These are phyloP conservation scores for Nemania serpens DNA, from an alignment of 2,329 filamentous ascomycete species.

Conservation along the genomic window DNA sequence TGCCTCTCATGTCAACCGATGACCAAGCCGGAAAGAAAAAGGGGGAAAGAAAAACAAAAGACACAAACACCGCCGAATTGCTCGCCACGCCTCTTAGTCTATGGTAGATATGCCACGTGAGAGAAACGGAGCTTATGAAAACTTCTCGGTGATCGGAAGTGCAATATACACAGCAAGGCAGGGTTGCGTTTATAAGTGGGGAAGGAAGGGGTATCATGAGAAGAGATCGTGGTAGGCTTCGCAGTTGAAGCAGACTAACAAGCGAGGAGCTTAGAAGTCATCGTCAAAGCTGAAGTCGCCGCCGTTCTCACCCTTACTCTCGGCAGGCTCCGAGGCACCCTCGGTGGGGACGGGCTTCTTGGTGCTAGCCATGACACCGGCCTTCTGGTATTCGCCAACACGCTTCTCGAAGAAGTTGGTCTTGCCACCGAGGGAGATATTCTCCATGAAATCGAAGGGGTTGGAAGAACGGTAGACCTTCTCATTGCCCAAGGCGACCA, in stretches of 20 bases:
- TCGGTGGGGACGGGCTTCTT: slow-evolving; percentile 64
- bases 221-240: slow-evolving; percentile 2
- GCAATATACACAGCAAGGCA: slow-evolving; percentile 22
- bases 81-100: slow-evolving; percentile 27
- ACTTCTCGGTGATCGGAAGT: slow-evolving; percentile 4
- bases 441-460: slow-evolving; percentile 99
- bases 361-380: slow-evolving; percentile 93
- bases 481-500: slow-evolving; percentile 89
- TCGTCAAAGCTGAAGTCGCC: slow-evolving; percentile 94
- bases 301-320: slow-evolving; percentile 61
- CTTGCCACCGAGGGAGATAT: slow-evolving; percentile 98
- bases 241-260: slow-evolving; percentile 16
- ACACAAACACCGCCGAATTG: slow-evolving; percentile 14
- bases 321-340: slow-evolving; percentile 49
- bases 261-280: slow-evolving; percentile 74
- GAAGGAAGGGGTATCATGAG: slow-evolving; percentile 24
- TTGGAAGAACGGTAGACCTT: slow-evolving; percentile 93
- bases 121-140: background rate
- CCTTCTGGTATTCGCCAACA: slow-evolving; percentile 99
- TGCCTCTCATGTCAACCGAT: slow-evolving; percentile 7
- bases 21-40: slow-evolving; percentile 6
- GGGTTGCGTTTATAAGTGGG: background rate
- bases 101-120: slow-evolving; percentile 22
- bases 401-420: slow-evolving; percentile 99
- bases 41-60: slow-evolving; percentile 11